Evolutionary conservation across 106 monocot species (phyloP), one percentile per base, ranked within the genome.

Genomic region (Apostasia ramifera): DNA sequence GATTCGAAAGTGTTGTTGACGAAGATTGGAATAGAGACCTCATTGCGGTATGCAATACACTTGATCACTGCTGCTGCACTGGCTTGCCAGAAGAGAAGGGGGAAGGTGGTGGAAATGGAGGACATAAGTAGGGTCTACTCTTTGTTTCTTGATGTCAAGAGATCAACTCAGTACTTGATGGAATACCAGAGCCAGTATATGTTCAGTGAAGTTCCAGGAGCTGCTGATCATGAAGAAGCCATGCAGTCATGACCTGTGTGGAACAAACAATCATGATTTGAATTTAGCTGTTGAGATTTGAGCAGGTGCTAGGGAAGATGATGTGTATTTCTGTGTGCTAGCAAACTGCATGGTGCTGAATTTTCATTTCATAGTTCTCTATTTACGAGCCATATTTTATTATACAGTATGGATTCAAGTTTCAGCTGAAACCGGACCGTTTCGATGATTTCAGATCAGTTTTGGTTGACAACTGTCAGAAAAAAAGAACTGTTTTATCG

Each of bases 161-260:
- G 97, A 61, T 98, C 92, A 7, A 80, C 85, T 2, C 92, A 98
- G 79, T 98, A 92, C 68, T 70, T 97, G 15, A 92, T 89, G 89
- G 97, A 92, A 63, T 97, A 87, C 66, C 97, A 97, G 79, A 92
- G 73, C 72, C 86, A 87, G 73, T 92, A 92, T 71, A 78, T 97
- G 82, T 92, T 92, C 70, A 89, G 67, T 61, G 97, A 97, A 76
- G 74, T 83, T 38, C 60, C 80, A 0, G 70, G 61, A n/a, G 86
- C 78, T 44, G 68, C 38, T 10, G 86, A 82, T 44, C 82, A 84
- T 46, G 77, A 75, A 57, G 86, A 89, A 5, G 13, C 71, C 11
- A 92, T 91, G 85, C 83, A 78, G 42, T 70, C 83, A 12, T 91
- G 68, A 85, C 56, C 5, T 59, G 26, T 26, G 26, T 26, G 26